Base-by-base conservation (phyloP, 2,329 filamentous ascomycete species). In the Rhynchosporium graminicola region DNA sequence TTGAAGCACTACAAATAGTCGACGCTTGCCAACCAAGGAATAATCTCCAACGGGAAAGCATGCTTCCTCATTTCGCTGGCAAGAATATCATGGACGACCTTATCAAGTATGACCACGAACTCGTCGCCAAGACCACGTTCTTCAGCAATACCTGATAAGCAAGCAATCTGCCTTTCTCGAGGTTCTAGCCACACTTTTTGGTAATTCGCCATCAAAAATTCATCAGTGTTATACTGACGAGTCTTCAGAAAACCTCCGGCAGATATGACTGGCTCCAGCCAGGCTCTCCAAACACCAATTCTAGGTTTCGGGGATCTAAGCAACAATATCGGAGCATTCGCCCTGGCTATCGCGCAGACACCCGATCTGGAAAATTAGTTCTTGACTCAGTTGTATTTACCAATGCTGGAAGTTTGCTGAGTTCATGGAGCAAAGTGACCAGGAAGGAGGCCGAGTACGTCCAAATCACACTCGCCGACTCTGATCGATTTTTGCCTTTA, bases 1-100 rank as follows among this genome's bases (percentile, higher is more conserved):
- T 76, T 78, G 0, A 63, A 77, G 65, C 77, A 80, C 62, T 72
- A 79, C 57, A 74, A 81, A 65, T 81, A 77, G 71, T 78, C 74
- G 62, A 77, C 78, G 1, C 73, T 81, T 0, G 66, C 74, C 8
- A 71, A 78, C 65, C 63, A 76, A 57, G 73, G 47, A 0, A 70
- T 76, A 56, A 64, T 77, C 38, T 74, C 74, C 26, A 71, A 74
- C 4, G 77, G 77, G 42, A 73, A 73, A 42, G 77, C 6, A 52
- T 72, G 29, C 74, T 81, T n/a, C 67, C 67, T 4, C 69, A 78
- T 59, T 79, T 67, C 55, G 28, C 43, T 5, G 74, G 71, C 40
- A 79, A 79, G 68, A 61, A 68, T 1, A 62, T 59, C 1, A 69
- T 76, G 20, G 76, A 79, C 50, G 69, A 71, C 20, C 72, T 69